These are phyloP conservation scores for Penicillium sp. DNA, from an alignment of 2,329 filamentous ascomycete genomes.

Conservation along the genomic window DNA sequence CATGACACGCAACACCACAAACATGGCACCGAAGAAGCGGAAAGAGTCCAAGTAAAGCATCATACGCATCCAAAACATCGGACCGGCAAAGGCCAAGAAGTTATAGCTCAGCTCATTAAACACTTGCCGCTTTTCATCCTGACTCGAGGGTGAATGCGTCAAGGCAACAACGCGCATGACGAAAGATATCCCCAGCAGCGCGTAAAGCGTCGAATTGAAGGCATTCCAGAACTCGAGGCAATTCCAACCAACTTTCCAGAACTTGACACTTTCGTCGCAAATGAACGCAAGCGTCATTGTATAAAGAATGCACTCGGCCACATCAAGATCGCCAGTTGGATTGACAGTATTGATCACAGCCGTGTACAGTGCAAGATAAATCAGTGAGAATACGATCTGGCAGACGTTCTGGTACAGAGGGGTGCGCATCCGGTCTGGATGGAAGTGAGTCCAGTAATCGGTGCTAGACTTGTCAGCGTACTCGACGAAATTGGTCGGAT, in stretches of 20 bases:
- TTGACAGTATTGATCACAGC: slow-evolving; percentile 94
- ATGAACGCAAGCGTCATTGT: slow-evolving; percentile 89
- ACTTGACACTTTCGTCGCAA: slow-evolving; percentile 80
- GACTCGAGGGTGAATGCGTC: slow-evolving; percentile 54
- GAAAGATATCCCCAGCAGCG: slow-evolving; percentile 74
- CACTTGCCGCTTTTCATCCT: slow-evolving; percentile 53
- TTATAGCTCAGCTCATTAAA: slow-evolving; percentile 88
- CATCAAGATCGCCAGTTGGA: slow-evolving; percentile 74
- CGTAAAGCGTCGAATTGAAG: slow-evolving; percentile 83
- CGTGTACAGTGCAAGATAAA: slow-evolving; percentile 84
- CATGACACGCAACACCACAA: slow-evolving; percentile 93
- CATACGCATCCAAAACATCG: slow-evolving; percentile 95
- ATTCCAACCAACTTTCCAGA: slow-evolving; percentile 89
- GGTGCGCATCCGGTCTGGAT: slow-evolving; percentile 90
- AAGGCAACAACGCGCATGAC: slow-evolving; percentile 76
- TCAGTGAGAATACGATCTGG: slow-evolving; percentile 77
- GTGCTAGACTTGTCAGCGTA: slow-evolving; percentile 80
- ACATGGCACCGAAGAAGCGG: slow-evolving; percentile 96
- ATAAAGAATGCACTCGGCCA: slow-evolving; percentile 81
- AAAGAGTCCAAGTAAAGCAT: slow-evolving; percentile 89
- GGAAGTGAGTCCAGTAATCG: slow-evolving; percentile 75
- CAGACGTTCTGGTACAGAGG: slow-evolving; percentile 90
- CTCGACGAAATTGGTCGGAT: slow-evolving; percentile 83
- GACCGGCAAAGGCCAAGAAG: slow-evolving; percentile 86
- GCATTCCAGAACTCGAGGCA: slow-evolving; percentile 97